Evolutionary conservation across 495 filamentous ascomycete species (phyloP).

Genomic region (Penicillium riverlandense): DNA sequence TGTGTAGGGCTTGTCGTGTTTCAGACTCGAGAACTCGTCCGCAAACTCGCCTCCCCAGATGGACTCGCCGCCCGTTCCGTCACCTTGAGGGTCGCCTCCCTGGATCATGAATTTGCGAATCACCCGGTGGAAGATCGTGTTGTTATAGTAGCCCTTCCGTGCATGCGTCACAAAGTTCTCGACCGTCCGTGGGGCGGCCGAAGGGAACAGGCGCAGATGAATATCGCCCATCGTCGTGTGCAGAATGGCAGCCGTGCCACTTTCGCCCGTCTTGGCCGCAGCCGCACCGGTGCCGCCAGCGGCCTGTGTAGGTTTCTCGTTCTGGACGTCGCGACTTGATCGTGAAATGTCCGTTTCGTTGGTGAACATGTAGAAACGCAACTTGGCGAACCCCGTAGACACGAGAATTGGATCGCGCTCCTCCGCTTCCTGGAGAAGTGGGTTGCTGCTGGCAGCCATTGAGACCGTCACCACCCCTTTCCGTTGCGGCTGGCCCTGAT

Average conservation of each 20-base stretch:
- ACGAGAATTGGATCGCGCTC: constrained; percentile 85
- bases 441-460: constrained; percentile 93
- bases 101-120: constrained; percentile 99
- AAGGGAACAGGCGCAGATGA: constrained; percentile 86
- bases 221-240: constrained; percentile 96
- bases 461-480: constrained; percentile 91
- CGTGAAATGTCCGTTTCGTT: constrained; percentile 81
- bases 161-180: constrained; percentile 97
- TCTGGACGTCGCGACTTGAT: constrained; percentile 83
- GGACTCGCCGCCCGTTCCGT: constrained; percentile 91
- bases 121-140: constrained; percentile 93
- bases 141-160: constrained; percentile 88
- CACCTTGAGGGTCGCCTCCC: constrained; percentile 84
- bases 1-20: constrained; percentile 94
- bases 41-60: constrained; percentile 97
- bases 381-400: constrained; percentile 75
- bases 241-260: constrained; percentile 71
- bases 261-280: constrained; percentile 56
- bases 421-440: constrained; percentile 88
- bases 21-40: constrained; percentile 86
- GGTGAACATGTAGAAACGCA: constrained; percentile 97
- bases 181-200: constrained; percentile 89
- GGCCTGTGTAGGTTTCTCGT: constrained; percentile 69
- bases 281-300: constrained; percentile 31
- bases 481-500: constrained; percentile 89